phyloP scores from a whole-genome alignment of 371 early-diverging fungal species.

The Zopfochytrium polystomum region DNA sequence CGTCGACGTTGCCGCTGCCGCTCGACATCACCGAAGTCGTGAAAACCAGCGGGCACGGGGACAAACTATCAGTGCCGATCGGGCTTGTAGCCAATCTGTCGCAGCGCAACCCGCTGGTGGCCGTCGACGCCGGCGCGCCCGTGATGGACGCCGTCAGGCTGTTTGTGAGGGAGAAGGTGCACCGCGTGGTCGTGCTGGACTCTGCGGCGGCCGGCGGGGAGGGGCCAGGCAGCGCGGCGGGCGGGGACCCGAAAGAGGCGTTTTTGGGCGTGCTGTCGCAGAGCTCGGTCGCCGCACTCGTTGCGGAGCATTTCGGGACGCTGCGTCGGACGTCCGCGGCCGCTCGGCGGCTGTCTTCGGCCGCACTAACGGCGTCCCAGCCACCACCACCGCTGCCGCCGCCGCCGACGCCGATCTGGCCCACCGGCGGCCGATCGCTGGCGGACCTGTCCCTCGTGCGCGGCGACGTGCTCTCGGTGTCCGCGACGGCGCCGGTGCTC shows the following conservation, averaged over 20 bases:
- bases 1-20: too few relatives aligned
- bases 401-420: too few relatives aligned
- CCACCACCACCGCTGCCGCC: too few relatives aligned
- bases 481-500: slow-evolving; percentile 38
- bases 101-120: slow-evolving; percentile 35
- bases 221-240: too few relatives aligned
- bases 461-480: slow-evolving; percentile 30
- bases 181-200: slow-evolving; percentile 40
- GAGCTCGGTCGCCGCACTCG: slow-evolving; percentile 27
- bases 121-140: slow-evolving; percentile 30
- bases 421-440: slow-evolving; percentile 30
- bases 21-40: slow-evolving; percentile 44
- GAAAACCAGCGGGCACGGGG: slow-evolving; percentile 31
- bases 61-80: slow-evolving; percentile 42
- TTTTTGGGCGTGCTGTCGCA: slow-evolving; percentile 44
- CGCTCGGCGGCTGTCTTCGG: too few relatives aligned
- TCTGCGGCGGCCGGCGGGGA: slow-evolving; percentile 5
- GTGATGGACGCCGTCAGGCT: slow-evolving; percentile 30
- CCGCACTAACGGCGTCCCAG: too few relatives aligned
- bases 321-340: too few relatives aligned
- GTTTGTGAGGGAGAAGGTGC: slow-evolving; percentile 19
- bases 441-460: slow-evolving; percentile 39
- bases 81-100: slow-evolving; percentile 42
- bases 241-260: background rate
- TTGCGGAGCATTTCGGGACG: slow-evolving; percentile 39